A percentile compares a stretch with the other conserved stretches of the same genome.
These are phyloP conservation scores for Cryptosporidium meleagridis DNA, from an alignment of 169 alveolate species.

Conservation along the genomic window DNA sequence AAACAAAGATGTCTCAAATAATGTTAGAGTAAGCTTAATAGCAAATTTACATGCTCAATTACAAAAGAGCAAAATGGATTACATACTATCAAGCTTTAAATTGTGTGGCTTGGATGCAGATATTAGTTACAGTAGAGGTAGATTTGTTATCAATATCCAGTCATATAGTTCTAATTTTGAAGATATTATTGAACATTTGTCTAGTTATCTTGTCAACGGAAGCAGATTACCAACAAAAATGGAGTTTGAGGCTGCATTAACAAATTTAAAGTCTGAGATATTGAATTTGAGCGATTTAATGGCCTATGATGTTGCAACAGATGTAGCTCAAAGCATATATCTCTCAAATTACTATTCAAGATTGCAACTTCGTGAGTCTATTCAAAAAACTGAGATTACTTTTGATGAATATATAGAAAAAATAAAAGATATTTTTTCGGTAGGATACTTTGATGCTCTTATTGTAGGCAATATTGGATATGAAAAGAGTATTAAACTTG, in stretches of 20 bases:
- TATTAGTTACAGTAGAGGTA: conserved; percentile 31
- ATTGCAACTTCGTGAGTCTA: conserved; percentile 45
- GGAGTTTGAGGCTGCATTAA: conserved; percentile 40
- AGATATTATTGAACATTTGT: not conserved
- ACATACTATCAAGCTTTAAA: not conserved
- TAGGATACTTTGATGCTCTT: conserved; percentile 51
- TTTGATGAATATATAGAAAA: conserved; percentile 24
- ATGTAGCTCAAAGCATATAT: conserved; percentile 45
- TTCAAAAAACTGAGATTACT: conserved; percentile 4
- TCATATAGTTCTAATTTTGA: conserved; percentile 64
- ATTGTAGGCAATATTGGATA: conserved; percentile 47
- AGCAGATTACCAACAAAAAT: conserved; percentile 10
- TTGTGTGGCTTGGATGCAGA: conserved; percentile 33
- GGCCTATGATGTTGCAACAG: conserved; percentile 68
- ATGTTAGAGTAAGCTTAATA: not conserved
- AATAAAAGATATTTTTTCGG: not conserved
- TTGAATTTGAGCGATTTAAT: conserved; percentile 28
- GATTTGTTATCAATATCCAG: conserved; percentile 34
- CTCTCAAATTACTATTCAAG: conserved; percentile 52
- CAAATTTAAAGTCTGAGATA: conserved; percentile 17
- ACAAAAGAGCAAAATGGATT: not conserved
- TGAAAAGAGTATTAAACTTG: not conserved
- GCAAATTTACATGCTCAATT: conserved; percentile 46
- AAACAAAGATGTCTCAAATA: conserved; percentile 8
- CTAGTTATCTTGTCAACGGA: not conserved